Percentiles rank a stretch among this genome's conserved stretches.
Evolutionary conservation across 495 filamentous ascomycete species (phyloP).

Genomic region (Antarctomyces pellizariae): DNA sequence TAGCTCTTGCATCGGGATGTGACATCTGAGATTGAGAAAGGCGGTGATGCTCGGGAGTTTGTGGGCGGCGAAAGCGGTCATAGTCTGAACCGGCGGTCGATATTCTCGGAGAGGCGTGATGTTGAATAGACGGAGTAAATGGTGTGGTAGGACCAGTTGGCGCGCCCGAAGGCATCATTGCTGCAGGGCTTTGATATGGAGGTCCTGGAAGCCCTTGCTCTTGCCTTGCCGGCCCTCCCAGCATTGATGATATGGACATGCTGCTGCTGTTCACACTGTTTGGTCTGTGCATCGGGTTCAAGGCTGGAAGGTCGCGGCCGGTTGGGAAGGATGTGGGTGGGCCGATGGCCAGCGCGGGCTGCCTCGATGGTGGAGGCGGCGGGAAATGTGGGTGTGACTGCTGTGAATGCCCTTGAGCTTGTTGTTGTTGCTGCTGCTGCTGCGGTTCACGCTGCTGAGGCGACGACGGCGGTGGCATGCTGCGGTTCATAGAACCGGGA

Average conservation of each 20-base stretch:
- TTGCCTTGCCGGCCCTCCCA: constrained; percentile 36
- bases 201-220: constrained; percentile 25
- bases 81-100: constrained; percentile 26
- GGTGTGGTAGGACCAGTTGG: constrained; percentile 20
- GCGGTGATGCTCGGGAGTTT: constrained; percentile 45
- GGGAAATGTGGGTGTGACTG: constrained; percentile 17
- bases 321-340: constrained; percentile 25
- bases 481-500: constrained; percentile 20
- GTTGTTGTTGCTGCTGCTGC: constrained; percentile 9
- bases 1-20: too few species aligned
- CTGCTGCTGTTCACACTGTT: constrained; percentile 34
- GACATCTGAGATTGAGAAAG: constrained; percentile 20
- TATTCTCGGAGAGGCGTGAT: constrained; percentile 28
- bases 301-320: constrained; percentile 28
- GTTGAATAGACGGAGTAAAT: constrained; percentile 21
- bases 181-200: constrained; percentile 28
- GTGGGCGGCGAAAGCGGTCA: constrained; percentile 36
- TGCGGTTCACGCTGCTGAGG: too few species aligned
- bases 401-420: constrained; percentile 8
- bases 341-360: constrained; percentile 27
- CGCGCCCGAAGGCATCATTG: constrained; percentile 25
- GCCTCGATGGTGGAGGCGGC: constrained; percentile 21
- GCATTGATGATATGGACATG: constrained; percentile 94
- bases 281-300: constrained; percentile 23
- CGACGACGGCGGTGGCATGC: constrained; percentile 29